These are phyloP conservation scores for Saccharum spontaneum DNA, from an alignment of 176 grass and related monocot genomes.

Conservation along the genomic window DNA sequence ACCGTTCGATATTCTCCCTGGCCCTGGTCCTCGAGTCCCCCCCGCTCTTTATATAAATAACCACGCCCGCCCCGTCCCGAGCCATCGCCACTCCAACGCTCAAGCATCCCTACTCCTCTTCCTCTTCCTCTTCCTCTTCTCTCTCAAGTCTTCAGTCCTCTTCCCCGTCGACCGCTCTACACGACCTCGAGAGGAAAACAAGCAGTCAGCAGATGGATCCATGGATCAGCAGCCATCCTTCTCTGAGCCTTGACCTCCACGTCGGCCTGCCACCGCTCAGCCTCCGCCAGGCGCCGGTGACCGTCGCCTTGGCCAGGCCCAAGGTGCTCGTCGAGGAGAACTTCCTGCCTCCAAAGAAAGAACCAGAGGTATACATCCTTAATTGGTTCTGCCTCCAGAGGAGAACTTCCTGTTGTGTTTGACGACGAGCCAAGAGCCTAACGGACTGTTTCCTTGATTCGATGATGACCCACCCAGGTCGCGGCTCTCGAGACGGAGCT, in stretches of 20 bases:
- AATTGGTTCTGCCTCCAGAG: not conserved
- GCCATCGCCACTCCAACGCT: constrained; percentile 22
- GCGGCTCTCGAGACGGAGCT: constrained; percentile 56
- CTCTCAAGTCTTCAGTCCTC: not conserved
- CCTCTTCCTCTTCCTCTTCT: no score
- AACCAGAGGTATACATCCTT: constrained; percentile 52
- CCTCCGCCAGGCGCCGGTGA: constrained; percentile 20
- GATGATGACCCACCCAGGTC: not conserved
- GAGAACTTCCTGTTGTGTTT: no score
- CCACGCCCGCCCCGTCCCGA: not conserved
- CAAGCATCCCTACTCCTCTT: not conserved
- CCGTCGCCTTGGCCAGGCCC: constrained; percentile 38
- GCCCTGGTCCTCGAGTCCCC: not conserved
- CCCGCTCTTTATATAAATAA: constrained; percentile 27
- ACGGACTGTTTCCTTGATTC: not conserved
- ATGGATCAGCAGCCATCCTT: constrained; percentile 61
- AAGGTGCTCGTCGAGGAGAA: constrained; percentile 57
- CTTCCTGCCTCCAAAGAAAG: constrained; percentile 56
- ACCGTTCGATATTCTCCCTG: not conserved
- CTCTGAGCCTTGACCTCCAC: constrained; percentile 66
- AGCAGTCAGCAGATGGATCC: constrained; percentile 33
- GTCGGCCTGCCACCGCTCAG: constrained; percentile 47
- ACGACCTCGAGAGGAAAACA: not conserved
- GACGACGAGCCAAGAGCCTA: not conserved
- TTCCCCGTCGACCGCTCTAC: not conserved